Base-by-base conservation (phyloP, 352 stramenopile species). In the Pseudoperonospora humuli region DNA sequence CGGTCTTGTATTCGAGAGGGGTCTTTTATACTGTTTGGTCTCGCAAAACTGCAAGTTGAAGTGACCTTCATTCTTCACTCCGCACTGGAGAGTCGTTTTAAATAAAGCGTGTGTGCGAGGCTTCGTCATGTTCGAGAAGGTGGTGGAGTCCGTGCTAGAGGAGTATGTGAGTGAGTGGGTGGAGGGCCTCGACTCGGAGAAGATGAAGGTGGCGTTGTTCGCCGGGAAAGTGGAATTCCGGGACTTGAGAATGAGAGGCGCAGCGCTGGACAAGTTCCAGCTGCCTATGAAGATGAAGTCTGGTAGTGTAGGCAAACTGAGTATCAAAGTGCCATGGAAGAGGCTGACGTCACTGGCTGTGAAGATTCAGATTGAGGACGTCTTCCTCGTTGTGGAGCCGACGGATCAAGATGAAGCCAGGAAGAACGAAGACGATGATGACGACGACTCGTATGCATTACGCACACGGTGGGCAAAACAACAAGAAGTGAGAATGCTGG, bases 141-240 rank as follows among this genome's bases (percentile, higher is more conserved):
- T 89, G 7, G 64, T 93, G 42, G 78, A 93, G 41, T 86, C 78
- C 15, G 71, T n/a, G 32, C 50, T 93, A 31, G 81, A 85, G 46
- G 78, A 93, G 64, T 91, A 93, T 45, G 68, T 93, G 36, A 89
- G 74, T 8, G 78, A 87, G 55, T 93, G 81, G 76, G 66, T 93
- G 48, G 81, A 91, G 24, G 81, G 76, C 0, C 63, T 93, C 28
- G 78, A 93, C 45, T 75, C 78, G 29, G 76, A 91, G 70, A 88
- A 90, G 61, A 93, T 91, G 75, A 88, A 88, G 56, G 58, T 93
- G 41, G 81, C 70, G 27, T 55, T 93, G 24, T 91, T 91, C 39
- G 64, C 76, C 17, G 78, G 81, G 10, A 90, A 90, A 34, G 76
- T 93, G 37, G 78, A 88, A 49, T 86, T 93, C 39, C 66, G 70